Evolutionary conservation across 106 monocot species (phyloP).

Genomic region (Posidonia australis): DNA sequence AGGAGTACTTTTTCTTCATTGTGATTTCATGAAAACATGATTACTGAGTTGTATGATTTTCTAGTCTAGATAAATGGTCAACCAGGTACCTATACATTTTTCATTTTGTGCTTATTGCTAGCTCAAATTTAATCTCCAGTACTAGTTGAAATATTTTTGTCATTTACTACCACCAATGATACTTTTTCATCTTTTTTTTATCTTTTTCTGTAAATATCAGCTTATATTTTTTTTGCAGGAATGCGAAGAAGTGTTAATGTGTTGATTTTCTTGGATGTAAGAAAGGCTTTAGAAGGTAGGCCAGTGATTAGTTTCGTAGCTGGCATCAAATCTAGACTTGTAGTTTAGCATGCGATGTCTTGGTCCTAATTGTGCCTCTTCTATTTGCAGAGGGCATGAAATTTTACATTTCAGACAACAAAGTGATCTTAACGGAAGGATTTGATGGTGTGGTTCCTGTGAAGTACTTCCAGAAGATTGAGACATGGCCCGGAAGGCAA

Average conservation of each 20-base stretch:
- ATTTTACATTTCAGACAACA: slow-evolving; percentile 81
- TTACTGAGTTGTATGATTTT: too few relatives aligned
- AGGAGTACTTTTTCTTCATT: too few relatives aligned
- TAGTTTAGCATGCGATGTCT: background rate
- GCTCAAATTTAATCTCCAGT: too few relatives aligned
- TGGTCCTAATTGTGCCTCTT: background rate
- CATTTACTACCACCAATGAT: too few relatives aligned
- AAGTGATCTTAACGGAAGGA: slow-evolving; percentile 89
- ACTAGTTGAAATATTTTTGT: too few relatives aligned
- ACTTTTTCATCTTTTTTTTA: background rate
- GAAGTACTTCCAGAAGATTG: slow-evolving; percentile 74
- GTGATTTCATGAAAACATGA: too few relatives aligned
- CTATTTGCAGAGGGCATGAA: slow-evolving; percentile 74
- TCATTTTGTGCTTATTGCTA: too few relatives aligned
- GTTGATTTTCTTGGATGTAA: slow-evolving; percentile 76
- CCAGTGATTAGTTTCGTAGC: background rate
- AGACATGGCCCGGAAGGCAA: slow-evolving; percentile 80
- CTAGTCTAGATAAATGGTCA: too few relatives aligned
- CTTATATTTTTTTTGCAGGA: slow-evolving; percentile 22
- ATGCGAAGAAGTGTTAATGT: slow-evolving; percentile 70
- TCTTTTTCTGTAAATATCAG: background rate
- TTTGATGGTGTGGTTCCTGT: slow-evolving; percentile 83
- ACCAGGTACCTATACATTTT: too few relatives aligned
- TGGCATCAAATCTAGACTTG: background rate
- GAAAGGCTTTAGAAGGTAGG: slow-evolving; percentile 71